Conservation (phyloP, 768 basidiomycete species). For the Xerocomellus intermedius region DNA sequence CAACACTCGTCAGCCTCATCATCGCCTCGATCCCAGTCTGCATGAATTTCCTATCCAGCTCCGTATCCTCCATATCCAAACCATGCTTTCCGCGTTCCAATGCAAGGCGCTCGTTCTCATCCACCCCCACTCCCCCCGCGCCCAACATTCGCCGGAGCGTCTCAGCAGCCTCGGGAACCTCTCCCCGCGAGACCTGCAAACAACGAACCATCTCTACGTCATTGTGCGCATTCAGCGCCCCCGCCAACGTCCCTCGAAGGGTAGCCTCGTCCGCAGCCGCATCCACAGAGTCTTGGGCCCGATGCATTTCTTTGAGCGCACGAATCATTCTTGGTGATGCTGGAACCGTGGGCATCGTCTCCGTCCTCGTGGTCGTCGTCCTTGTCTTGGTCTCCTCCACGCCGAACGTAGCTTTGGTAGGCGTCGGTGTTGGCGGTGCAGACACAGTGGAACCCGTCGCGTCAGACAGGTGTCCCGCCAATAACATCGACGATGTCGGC, state of each 20-base stretch:
- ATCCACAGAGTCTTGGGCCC: slow-evolving; percentile 23
- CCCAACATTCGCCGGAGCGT: slow-evolving; percentile 22
- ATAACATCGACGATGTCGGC: neutral
- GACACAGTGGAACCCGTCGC: neutral
- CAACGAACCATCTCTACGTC: slow-evolving; percentile 23
- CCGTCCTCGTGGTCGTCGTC: neutral
- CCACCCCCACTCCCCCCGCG: neutral
- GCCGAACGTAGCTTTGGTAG: slow-evolving; percentile 8
- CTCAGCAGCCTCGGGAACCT: slow-evolving; percentile 25
- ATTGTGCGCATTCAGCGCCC: slow-evolving; percentile 12
- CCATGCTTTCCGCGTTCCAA: neutral
- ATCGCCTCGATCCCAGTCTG: slow-evolving; percentile 73
- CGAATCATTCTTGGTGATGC: neutral
- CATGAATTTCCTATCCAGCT: slow-evolving; percentile 60
- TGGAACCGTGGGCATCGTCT: neutral
- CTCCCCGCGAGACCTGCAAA: slow-evolving; percentile 22
- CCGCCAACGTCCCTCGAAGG: slow-evolving; percentile 19
- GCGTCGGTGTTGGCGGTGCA: slow-evolving; percentile 9
- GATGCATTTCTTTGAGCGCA: slow-evolving; percentile 19
- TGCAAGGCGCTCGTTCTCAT: neutral
- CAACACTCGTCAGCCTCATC: slow-evolving; percentile 50
- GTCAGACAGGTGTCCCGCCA: neutral
- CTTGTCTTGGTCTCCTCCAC: slow-evolving; percentile 1
- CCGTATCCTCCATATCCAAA: neutral
- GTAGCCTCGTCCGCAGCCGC: slow-evolving; percentile 23